Evolutionary conservation across 345 rosid species (phyloP).

Genomic region (Eucalyptus urophylla): DNA sequence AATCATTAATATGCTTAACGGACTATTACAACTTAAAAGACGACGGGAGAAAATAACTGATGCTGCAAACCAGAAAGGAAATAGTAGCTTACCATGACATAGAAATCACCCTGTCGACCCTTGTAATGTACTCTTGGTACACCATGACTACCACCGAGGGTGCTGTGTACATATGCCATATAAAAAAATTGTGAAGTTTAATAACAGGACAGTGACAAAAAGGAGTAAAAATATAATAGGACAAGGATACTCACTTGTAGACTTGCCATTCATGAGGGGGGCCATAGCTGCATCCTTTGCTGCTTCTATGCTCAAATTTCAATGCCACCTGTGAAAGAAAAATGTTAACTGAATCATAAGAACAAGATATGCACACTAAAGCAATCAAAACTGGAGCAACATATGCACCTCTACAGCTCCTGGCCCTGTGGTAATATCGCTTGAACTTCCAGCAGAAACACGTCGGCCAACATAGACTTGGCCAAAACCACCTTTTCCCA

Average conservation of each 20-base stretch:
- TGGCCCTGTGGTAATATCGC: constrained; percentile 12
- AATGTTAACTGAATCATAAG: not conserved
- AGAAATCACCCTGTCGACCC: constrained; percentile 53
- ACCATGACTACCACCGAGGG: constrained; percentile 38
- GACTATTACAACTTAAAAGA: not conserved
- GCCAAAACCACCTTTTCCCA: constrained; percentile 74
- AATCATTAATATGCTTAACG: not conserved
- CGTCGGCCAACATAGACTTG: constrained; percentile 71
- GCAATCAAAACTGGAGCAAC: not conserved
- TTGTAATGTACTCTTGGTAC: constrained; percentile 36
- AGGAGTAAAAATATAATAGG: not conserved
- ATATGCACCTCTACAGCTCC: constrained; percentile 28
- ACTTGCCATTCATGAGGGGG: constrained; percentile 72
- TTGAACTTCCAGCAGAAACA: constrained; percentile 17
- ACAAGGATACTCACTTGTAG: constrained; percentile 24
- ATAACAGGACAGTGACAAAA: not conserved
- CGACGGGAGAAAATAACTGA: not conserved
- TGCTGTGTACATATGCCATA: constrained; percentile 5
- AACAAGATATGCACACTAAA: not conserved
- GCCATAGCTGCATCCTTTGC: constrained; percentile 55
- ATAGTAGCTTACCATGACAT: constrained; percentile 26
- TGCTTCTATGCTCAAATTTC: constrained; percentile 47
- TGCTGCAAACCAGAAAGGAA: not conserved
- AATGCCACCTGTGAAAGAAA: constrained; percentile 41
- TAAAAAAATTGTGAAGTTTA: not conserved